phyloP scores from a whole-genome alignment of 768 basidiomycete genomes.

The Russula ochroleuca region DNA sequence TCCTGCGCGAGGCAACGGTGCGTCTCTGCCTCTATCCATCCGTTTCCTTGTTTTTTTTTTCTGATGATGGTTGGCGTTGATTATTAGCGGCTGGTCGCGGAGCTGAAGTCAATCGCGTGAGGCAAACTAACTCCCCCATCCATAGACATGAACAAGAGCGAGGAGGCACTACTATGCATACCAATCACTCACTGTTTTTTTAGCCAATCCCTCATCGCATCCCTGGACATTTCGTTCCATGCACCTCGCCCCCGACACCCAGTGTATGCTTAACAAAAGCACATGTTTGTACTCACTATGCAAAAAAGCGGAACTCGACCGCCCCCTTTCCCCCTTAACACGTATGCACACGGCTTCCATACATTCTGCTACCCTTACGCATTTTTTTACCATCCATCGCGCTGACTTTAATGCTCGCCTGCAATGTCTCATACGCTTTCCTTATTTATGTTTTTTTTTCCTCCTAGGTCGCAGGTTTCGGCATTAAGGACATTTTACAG shows the following conservation, averaged over 20 bases:
- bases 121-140: neutral
- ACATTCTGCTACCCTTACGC: constrained; percentile 10
- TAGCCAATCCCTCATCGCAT: constrained; percentile 12
- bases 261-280: constrained; percentile 19
- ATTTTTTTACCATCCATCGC: neutral
- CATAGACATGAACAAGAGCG: neutral
- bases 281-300: constrained; percentile 26
- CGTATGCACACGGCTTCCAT: constrained; percentile 8
- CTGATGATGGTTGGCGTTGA: neutral
- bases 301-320: constrained; percentile 14
- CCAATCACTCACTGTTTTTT: constrained; percentile 22
- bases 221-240: constrained; percentile 10
- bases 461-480: constrained; percentile 21
- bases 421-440: constrained; percentile 1
- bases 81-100: constrained; percentile 25
- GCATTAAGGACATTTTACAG: constrained; percentile 15
- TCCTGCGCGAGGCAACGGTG: constrained; percentile 39
- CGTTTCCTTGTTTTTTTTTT: neutral
- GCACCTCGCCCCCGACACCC: neutral
- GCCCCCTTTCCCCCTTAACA: neutral
- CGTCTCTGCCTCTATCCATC: neutral
- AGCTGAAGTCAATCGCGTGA: constrained; percentile 25
- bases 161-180: constrained; percentile 8
- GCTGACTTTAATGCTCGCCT: constrained; percentile 13
- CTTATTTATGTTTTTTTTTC: constrained; percentile 8